A percentile compares a stretch with the other conserved stretches of the same genome.
Conservation (phyloP, 805 yeast genomes). For the Grigorovia jiainica region DNA sequence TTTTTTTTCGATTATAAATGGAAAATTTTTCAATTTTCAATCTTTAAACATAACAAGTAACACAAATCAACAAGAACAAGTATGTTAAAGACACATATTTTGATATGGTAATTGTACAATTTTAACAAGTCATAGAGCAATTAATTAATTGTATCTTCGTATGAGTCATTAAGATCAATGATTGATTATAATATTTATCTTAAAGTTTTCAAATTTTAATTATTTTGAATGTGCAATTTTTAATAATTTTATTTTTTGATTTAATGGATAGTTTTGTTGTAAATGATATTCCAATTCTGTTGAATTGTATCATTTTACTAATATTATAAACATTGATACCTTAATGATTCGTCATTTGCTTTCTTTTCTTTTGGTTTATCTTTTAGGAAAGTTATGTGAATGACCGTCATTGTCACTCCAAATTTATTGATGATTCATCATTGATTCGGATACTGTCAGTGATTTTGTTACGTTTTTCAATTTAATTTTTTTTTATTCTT, state of each 20-base stretch:
- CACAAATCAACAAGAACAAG: background rate
- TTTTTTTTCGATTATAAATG: too few species aligned
- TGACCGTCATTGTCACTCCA: background rate
- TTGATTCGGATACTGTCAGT: background rate
- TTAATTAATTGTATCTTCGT: too few species aligned
- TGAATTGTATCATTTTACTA: slow-evolving; percentile 9
- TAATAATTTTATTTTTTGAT: too few species aligned
- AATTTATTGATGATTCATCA: background rate
- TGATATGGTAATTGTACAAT: too few species aligned
- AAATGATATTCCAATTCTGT: slow-evolving; percentile 7
- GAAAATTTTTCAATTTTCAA: background rate
- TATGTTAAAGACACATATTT: background rate
- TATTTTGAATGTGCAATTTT: too few species aligned
- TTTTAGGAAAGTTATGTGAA: background rate
- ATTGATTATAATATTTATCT: background rate
- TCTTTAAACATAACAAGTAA: background rate
- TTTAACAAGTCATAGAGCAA: too few species aligned
- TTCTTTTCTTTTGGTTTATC: background rate
- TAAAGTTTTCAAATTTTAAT: background rate
- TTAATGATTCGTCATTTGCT: slow-evolving; percentile 1
- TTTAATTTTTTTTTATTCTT: background rate
- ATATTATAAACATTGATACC: slow-evolving; percentile 12
- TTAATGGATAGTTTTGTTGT: slow-evolving; percentile 1
- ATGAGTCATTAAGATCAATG: slow-evolving; percentile 8
- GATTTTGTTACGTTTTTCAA: background rate